These are phyloP conservation scores for Colletotrichum sp. DNA, from an alignment of 2,329 filamentous ascomycete species.

Conservation along the genomic window DNA sequence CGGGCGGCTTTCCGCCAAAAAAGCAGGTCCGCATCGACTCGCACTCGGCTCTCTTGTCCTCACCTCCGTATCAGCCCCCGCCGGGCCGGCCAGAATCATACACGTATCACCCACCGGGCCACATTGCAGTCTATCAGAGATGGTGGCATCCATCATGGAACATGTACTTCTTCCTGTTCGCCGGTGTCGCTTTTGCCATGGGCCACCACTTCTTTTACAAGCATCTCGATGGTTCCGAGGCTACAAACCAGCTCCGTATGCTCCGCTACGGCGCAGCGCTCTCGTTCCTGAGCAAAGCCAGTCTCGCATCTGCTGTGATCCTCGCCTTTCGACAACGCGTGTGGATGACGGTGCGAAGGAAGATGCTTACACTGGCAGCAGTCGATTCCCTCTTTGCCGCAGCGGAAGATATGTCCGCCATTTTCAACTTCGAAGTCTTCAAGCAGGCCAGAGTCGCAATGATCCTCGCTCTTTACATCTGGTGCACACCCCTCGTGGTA, in stretches of 20 bases:
- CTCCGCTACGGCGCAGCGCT: slow-evolving; percentile 38
- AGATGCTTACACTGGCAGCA: slow-evolving; percentile 23
- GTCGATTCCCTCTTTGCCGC: slow-evolving; percentile 36
- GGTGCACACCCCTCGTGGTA: slow-evolving; percentile 41
- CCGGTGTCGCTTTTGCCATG: slow-evolving; percentile 34
- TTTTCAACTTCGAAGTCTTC: slow-evolving; percentile 34
- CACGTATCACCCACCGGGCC: slow-evolving; percentile 8
- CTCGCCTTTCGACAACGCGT: slow-evolving; percentile 27
- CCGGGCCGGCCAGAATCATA: neutral
- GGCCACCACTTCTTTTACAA: slow-evolving; percentile 41
- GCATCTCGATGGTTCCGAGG: slow-evolving; percentile 31
- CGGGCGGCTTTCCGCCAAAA: neutral
- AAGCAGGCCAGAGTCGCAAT: slow-evolving; percentile 36
- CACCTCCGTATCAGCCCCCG: neutral
- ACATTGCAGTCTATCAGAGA: neutral
- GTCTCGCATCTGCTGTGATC: slow-evolving; percentile 35
- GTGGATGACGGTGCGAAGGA: slow-evolving; percentile 26
- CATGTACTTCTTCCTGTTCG: slow-evolving; percentile 38
- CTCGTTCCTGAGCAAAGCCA: slow-evolving; percentile 40
- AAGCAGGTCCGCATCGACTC: slow-evolving; percentile 14
- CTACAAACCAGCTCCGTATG: slow-evolving; percentile 36
- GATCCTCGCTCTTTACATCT: slow-evolving; percentile 37
- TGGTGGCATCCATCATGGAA: slow-evolving; percentile 41
- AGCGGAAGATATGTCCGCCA: slow-evolving; percentile 32
- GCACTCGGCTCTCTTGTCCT: slow-evolving; percentile 9